phyloP scores from a whole-genome alignment of 2,329 filamentous ascomycete genomes.

The Ophiostoma himal-ulmi region DNA sequence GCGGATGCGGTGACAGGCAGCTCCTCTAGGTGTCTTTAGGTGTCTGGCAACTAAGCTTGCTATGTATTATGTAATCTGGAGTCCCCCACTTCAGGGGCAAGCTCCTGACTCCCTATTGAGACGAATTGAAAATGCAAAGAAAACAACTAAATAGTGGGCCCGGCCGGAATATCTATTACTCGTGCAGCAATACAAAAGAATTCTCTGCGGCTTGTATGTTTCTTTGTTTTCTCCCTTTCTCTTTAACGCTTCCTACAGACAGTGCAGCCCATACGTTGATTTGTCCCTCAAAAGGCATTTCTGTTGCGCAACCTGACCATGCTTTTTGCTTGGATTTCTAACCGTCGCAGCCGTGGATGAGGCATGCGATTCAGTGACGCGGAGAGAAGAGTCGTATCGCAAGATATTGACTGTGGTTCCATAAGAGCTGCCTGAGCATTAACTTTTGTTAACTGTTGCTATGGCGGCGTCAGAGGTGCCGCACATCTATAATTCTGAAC shows the following conservation, averaged over 20 bases:
- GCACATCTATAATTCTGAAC: conserved; percentile 46
- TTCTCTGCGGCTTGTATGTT: conserved; percentile 18
- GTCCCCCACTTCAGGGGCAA: conserved; percentile 10
- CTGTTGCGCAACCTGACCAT: conserved; percentile 47
- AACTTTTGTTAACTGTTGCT: conserved; percentile 48
- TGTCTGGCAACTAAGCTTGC: not conserved
- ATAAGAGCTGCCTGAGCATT: conserved; percentile 55
- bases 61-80: not conserved
- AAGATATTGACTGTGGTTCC: conserved; percentile 36
- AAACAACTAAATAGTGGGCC: not conserved
- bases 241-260: conserved; percentile 71
- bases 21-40: not conserved
- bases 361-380: conserved; percentile 54
- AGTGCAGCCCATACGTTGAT: conserved; percentile 63
- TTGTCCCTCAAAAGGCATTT: not conserved
- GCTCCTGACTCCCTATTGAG: not conserved
- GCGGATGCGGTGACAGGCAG: conserved; percentile 14
- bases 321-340: conserved; percentile 62
- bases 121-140: not conserved
- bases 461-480: conserved; percentile 81
- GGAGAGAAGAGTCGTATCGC: conserved; percentile 32
- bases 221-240: conserved; percentile 17
- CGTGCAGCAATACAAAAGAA: conserved; percentile 4
- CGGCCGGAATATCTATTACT: conserved; percentile 5
- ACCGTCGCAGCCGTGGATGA: conserved; percentile 56